A percentile compares a stretch with the other conserved stretches of the same genome.
Conservation (phyloP, 75 land plant species). For the Selaginella moellendorffii region DNA sequence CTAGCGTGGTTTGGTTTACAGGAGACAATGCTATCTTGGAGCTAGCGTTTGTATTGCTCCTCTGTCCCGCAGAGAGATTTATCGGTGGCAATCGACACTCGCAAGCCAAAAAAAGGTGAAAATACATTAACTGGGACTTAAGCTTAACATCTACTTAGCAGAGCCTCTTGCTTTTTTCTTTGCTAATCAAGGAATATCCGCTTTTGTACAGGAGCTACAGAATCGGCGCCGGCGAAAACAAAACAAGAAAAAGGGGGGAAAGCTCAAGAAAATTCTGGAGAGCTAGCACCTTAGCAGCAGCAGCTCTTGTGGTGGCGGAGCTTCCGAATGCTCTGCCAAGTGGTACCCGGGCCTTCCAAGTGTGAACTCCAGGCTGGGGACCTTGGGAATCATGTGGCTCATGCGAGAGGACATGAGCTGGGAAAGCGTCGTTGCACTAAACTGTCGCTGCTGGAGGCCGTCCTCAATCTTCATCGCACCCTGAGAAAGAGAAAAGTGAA, state of each 20-base stretch:
- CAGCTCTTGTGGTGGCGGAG: background rate
- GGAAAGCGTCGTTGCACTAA: background rate
- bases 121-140: background rate
- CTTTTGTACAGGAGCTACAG: no score
- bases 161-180: background rate
- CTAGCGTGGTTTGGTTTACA: background rate
- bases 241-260: no score
- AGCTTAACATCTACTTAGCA: background rate
- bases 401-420: background rate
- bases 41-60: no score
- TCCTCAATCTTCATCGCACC: background rate
- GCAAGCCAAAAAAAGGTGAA: background rate
- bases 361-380: slow-evolving; percentile 25
- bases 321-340: background rate
- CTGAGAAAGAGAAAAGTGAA: background rate
- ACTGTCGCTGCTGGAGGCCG: background rate
- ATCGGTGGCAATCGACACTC: no score
- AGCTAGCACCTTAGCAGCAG: background rate
- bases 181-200: background rate
- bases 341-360: slow-evolving; percentile 17
- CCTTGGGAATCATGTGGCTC: background rate
- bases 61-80: background rate
- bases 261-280: no score
- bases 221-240: no score
- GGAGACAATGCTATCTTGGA: background rate